phyloP scores from a whole-genome alignment of 331 rosid genomes.

The Rosa hybrid region DNA sequence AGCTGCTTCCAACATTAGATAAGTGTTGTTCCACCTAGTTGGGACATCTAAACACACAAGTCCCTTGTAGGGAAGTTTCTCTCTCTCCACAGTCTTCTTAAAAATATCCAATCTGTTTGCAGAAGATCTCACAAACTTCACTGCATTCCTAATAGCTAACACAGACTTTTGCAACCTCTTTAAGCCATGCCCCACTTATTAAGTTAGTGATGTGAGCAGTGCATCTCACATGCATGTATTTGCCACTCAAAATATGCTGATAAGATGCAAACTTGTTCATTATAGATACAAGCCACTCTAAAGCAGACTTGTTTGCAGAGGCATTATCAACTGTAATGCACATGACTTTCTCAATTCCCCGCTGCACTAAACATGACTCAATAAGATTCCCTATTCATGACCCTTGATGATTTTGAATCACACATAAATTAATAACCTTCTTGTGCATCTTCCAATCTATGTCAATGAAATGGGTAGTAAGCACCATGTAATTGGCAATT shows the following conservation, averaged over 20 bases:
- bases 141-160: not conserved
- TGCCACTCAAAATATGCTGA: too few relatives aligned
- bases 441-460: not conserved
- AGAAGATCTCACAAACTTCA: not conserved
- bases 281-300: too few relatives aligned
- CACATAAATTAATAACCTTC: not conserved
- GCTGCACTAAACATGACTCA: too few relatives aligned
- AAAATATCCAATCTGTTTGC: not conserved
- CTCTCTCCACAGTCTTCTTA: not conserved
- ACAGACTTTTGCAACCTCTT: not conserved
- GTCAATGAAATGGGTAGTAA: not conserved
- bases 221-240: too few relatives aligned
- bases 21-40: not conserved
- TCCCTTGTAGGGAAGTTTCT: not conserved
- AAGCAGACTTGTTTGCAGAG: too few relatives aligned
- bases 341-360: too few relatives aligned
- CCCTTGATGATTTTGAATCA: not conserved
- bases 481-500: not conserved
- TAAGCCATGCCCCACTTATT: not conserved
- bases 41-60: not conserved
- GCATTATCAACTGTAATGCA: too few relatives aligned
- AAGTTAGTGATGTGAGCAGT: too few relatives aligned
- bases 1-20: not conserved
- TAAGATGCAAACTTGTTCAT: too few relatives aligned
- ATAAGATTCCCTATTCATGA: too few relatives aligned